Base-by-base conservation (phyloP, 257 asterid genomes). In the Rauvolfia tetraphylla region DNA sequence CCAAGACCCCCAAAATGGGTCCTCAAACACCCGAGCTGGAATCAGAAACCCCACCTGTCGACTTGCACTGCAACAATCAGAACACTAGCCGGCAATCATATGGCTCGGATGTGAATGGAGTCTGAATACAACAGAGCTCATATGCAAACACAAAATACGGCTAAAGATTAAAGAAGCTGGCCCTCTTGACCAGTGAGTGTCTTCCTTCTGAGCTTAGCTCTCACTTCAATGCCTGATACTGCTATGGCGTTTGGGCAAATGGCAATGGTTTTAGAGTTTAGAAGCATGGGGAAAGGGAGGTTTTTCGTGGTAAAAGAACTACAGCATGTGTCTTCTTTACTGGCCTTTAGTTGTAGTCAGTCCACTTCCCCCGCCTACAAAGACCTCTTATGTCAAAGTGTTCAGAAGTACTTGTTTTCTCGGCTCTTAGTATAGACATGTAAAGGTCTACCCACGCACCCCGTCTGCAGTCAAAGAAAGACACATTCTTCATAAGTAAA, bases 181-280 rank as follows among this genome's bases (percentile, higher is more conserved):
- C 83, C 78, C 89, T 85, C 88, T 88, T 87, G 93, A 84, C 92
- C 84, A 71, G 79, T 81, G 82, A 83, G 76, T 85, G 42, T 72
- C 72, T 78, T 74, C 79, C 67, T 81, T 61, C 72, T 23, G 5
- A 67, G 63, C 59, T 69, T 29, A 54, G 62, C 77, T 72, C 77
- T 56, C 34, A 79, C 76, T 48, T 42, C 83, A 25, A 78, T 66
- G 75, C 66, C 66, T 41, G 70, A 49, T 34, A 81, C 82, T 61
- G 70, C 88, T 69, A 67, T 72, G 85, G 88, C 90, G 81, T 92
- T 85, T 81, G 23, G 63, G 86, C 82, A 84, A 75, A 76, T 81
- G 68, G 82, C 78, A 89, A 73, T 78, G 86, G 77, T 79, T 78
- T 49, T 42, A 75, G 72, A 67, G 22, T 22, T 67, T 38, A 61